These are phyloP conservation scores for Senna siamea DNA, from an alignment of 306 rosid species.

Conservation along the genomic window DNA sequence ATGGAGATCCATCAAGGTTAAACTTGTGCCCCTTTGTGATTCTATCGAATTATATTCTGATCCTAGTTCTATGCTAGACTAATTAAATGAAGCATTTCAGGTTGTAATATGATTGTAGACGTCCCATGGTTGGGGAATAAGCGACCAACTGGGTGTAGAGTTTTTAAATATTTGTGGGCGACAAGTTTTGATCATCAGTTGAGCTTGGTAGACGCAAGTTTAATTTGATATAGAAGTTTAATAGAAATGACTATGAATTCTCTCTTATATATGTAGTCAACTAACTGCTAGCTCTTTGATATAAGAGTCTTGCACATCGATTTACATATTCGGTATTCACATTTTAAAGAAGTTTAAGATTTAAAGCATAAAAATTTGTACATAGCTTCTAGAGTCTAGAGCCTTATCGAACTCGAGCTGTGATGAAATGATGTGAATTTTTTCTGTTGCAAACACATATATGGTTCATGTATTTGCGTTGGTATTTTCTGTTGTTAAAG, in stretches of 20 bases:
- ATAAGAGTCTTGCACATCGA: not conserved
- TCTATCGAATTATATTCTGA: slow-evolving; percentile 9
- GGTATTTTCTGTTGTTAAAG: slow-evolving; percentile 26
- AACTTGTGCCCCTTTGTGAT: slow-evolving; percentile 27
- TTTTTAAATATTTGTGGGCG: not conserved
- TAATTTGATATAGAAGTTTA: slow-evolving; percentile 24
- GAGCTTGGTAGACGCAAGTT: slow-evolving; percentile 14
- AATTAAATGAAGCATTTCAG: slow-evolving; percentile 5
- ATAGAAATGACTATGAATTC: slow-evolving; percentile 1
- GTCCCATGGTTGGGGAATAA: slow-evolving; percentile 6
- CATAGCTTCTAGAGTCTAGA: not conserved
- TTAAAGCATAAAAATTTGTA: no score
- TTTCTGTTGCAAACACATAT: not conserved
- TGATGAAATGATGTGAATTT: not conserved
- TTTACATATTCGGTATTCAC: no score
- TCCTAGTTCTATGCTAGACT: slow-evolving; percentile 19
- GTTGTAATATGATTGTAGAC: not conserved
- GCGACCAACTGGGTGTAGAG: not conserved
- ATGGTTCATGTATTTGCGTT: not conserved
- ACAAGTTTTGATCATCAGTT: not conserved
- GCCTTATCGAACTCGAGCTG: not conserved
- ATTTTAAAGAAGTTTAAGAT: no score
- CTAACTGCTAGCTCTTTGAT: not conserved
- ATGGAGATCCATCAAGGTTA: slow-evolving; percentile 88
- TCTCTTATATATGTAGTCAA: not conserved